A percentile compares a stretch with the other conserved stretches of the same genome.
Evolutionary conservation across 257 asterid genomes (phyloP).

Genomic region (Echium plantagineum): DNA sequence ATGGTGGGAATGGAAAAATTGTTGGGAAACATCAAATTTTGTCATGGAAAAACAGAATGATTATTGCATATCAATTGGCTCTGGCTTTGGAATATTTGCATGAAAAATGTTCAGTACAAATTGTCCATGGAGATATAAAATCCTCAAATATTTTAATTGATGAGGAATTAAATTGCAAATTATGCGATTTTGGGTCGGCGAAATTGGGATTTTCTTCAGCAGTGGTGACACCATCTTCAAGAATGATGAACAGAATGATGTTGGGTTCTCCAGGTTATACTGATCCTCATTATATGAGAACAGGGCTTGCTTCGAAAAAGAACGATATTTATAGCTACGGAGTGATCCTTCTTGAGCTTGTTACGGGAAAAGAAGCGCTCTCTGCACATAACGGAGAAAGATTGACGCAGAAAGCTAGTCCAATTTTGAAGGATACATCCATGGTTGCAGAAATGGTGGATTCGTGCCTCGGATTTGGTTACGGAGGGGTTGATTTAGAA

Average conservation of each 20-base stretch:
- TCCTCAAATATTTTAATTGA: slow-evolving; percentile 55
- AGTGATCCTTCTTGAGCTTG: slow-evolving; percentile 43
- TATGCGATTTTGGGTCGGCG: slow-evolving; percentile 73
- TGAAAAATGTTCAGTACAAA: slow-evolving; percentile 32
- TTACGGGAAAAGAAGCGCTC: slow-evolving; percentile 55
- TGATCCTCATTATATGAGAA: slow-evolving; percentile 56
- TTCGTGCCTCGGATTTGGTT: slow-evolving; percentile 18
- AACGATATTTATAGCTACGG: slow-evolving; percentile 66
- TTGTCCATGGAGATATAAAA: slow-evolving; percentile 69
- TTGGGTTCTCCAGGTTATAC: slow-evolving; percentile 71
- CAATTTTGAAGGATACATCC: slow-evolving; percentile 24
- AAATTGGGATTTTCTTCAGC: slow-evolving; percentile 54
- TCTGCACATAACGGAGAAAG: slow-evolving; percentile 31
- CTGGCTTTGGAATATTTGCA: slow-evolving; percentile 56
- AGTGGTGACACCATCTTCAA: slow-evolving; percentile 19
- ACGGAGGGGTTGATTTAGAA: slow-evolving; percentile 24
- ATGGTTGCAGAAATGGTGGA: slow-evolving; percentile 48
- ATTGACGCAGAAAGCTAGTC: slow-evolving; percentile 27
- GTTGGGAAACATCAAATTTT: slow-evolving; percentile 5
- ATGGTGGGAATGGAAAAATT: slow-evolving; percentile 1
- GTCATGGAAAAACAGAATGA: slow-evolving; percentile 45
- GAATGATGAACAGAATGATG: slow-evolving; percentile 16
- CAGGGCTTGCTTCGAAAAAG: slow-evolving; percentile 55
- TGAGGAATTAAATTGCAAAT: slow-evolving; percentile 40
- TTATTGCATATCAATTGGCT: slow-evolving; percentile 56